Conservation (phyloP, 1,284 basidiomycete genomes). For the Rhizoctonia solani region DNA sequence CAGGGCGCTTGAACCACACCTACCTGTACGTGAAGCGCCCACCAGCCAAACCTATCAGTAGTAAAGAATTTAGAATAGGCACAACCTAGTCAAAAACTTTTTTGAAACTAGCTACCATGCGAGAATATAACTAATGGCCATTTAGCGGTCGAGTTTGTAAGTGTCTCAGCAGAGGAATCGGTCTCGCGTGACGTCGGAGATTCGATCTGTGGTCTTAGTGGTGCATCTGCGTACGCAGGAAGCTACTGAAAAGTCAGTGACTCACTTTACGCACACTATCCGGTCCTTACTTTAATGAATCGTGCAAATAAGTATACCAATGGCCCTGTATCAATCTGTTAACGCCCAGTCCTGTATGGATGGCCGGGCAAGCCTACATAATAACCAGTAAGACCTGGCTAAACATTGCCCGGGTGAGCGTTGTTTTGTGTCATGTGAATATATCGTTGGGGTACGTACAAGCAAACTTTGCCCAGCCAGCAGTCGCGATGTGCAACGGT, state of each 20-base stretch:
- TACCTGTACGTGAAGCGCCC: constrained; percentile 71
- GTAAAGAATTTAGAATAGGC: background rate
- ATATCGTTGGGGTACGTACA: constrained; percentile 17
- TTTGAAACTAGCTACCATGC: constrained; percentile 52
- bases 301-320: constrained; percentile 27
- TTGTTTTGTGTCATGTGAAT: background rate
- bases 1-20: constrained; percentile 13
- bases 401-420: background rate
- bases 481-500: constrained; percentile 33
- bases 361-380: constrained; percentile 17
- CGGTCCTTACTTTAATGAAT: constrained; percentile 18
- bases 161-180: constrained; percentile 4
- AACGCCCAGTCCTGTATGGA: background rate
- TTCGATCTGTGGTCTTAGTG: constrained; percentile 52
- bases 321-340: constrained; percentile 1
- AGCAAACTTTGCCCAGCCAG: constrained; percentile 36
- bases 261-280: too few species aligned
- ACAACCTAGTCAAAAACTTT: background rate
- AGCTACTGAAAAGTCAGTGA: constrained; percentile 53
- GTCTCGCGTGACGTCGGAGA: constrained; percentile 42
- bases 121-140: constrained; percentile 81
- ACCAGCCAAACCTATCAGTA: constrained; percentile 64
- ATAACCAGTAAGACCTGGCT: constrained; percentile 32
- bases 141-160: constrained; percentile 21
- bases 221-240: constrained; percentile 60